Conservation (phyloP, 495 filamentous ascomycete species). For the Neurospora sp. region DNA sequence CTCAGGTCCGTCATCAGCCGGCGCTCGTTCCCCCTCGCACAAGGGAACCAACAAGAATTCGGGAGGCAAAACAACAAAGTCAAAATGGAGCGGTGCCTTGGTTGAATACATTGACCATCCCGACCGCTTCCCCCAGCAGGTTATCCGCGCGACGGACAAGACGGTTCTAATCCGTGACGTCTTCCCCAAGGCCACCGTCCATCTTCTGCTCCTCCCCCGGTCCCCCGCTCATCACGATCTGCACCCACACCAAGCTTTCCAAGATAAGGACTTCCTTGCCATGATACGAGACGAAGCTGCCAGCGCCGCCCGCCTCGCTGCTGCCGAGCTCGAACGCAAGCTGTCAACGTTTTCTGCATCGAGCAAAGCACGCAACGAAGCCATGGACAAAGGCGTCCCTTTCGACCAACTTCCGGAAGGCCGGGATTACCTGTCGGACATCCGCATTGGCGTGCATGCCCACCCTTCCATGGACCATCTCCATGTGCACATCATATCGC, state of each 20-base stretch:
- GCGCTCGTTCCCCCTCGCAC: constrained; percentile 8
- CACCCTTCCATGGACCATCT: constrained; percentile 87
- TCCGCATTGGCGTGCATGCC: constrained; percentile 73
- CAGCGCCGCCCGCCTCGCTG: constrained; percentile 54
- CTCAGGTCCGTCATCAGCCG: background rate
- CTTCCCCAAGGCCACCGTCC: constrained; percentile 76
- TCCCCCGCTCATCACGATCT: constrained; percentile 46
- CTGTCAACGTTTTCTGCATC: constrained; percentile 53
- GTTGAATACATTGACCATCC: constrained; percentile 64
- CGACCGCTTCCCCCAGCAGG: constrained; percentile 47
- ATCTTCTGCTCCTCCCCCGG: constrained; percentile 79
- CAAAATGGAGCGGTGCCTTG: constrained; percentile 51
- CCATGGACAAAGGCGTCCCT: constrained; percentile 28
- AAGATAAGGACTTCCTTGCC: constrained; percentile 60
- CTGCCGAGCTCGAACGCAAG: constrained; percentile 61
- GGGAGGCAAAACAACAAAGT: constrained; percentile 21
- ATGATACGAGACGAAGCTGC: constrained; percentile 48
- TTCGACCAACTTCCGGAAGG: constrained; percentile 50
- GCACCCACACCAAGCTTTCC: constrained; percentile 73
- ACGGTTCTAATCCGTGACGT: constrained; percentile 77
- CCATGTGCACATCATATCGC: constrained; percentile 78
- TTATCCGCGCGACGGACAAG: constrained; percentile 58
- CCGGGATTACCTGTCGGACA: constrained; percentile 67
- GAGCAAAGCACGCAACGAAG: constrained; percentile 45
- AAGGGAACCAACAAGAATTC: constrained; percentile 5